phyloP scores from a whole-genome alignment of 2,329 filamentous ascomycete genomes.

The Lecanicillium sp. region DNA sequence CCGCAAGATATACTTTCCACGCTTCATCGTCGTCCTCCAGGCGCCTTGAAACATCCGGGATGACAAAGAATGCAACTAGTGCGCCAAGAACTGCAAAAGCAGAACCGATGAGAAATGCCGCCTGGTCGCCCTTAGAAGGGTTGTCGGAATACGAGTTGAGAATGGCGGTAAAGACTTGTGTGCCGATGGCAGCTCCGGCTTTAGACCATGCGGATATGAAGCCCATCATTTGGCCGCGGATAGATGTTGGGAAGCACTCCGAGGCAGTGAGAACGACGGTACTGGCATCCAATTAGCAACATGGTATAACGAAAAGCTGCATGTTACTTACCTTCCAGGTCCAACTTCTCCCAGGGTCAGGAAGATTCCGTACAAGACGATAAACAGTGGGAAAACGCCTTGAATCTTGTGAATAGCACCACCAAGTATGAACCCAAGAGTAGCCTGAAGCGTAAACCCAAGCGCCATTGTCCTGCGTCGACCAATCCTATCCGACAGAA shows the following conservation, averaged over 20 bases:
- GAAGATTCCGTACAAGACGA: conserved; percentile 43
- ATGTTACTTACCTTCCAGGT: conserved; percentile 29
- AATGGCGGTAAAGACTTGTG: conserved; percentile 42
- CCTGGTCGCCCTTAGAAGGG: conserved; percentile 35
- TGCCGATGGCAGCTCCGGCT: conserved; percentile 40
- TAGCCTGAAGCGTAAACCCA: conserved; percentile 34
- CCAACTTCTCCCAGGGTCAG: conserved; percentile 40
- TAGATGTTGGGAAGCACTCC: conserved; percentile 40
- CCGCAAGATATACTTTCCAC: conserved; percentile 20
- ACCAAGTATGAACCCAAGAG: conserved; percentile 41
- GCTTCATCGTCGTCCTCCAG: conserved; percentile 21
- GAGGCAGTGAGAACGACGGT: conserved; percentile 31
- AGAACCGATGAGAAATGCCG: conserved; percentile 40
- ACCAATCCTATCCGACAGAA: conserved; percentile 39
- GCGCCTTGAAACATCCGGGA: conserved; percentile 25
- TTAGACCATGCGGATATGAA: conserved; percentile 39
- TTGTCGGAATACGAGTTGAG: conserved; percentile 31
- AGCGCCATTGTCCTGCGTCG: conserved; percentile 41
- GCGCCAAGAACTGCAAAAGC: conserved; percentile 39
- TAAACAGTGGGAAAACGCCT: conserved; percentile 37
- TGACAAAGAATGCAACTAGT: conserved; percentile 33
- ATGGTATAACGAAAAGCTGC: not conserved
- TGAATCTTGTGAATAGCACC: conserved; percentile 36
- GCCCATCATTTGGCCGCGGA: conserved; percentile 41
- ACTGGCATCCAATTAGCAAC: conserved; percentile 11